These are phyloP conservation scores for Candida ascalaphidarum DNA, from an alignment of 805 yeast genomes.

Conservation along the genomic window DNA sequence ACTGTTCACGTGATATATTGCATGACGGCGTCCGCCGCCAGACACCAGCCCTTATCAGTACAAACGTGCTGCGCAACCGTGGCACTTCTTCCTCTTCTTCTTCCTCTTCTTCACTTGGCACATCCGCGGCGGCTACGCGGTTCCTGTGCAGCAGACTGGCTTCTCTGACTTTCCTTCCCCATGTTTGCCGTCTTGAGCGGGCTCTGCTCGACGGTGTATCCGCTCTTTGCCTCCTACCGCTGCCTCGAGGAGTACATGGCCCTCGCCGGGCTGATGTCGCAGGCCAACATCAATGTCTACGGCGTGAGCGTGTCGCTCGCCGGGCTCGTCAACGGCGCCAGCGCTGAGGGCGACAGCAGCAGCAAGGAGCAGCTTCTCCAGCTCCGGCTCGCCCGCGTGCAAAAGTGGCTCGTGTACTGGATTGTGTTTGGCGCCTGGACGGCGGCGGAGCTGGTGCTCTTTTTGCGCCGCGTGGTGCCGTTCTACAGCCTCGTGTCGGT, in stretches of 20 bases:
- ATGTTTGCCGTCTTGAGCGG: too few relatives aligned
- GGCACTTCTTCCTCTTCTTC: too few relatives aligned
- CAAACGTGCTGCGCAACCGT: too few relatives aligned
- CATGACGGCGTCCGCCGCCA: too few relatives aligned
- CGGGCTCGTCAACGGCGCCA: slow-evolving; percentile 22
- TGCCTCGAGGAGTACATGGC: slow-evolving; percentile 40
- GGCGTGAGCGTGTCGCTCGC: slow-evolving; percentile 32
- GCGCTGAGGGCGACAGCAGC: slow-evolving; percentile 6
- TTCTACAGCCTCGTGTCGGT: slow-evolving; percentile 42
- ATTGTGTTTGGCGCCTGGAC: slow-evolving; percentile 41
- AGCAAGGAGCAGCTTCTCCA: slow-evolving; percentile 11
- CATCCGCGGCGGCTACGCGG: too few relatives aligned
- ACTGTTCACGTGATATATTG: too few relatives aligned
- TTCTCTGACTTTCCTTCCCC: too few relatives aligned
- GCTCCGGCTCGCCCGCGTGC: slow-evolving; percentile 16
- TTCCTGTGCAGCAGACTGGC: too few relatives aligned
- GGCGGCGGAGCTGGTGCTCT: slow-evolving; percentile 31
- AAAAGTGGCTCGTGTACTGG: slow-evolving; percentile 53
- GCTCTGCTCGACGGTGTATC: slow-evolving; percentile 42
- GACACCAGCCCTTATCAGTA: too few relatives aligned
- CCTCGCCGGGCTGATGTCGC: slow-evolving; percentile 18
- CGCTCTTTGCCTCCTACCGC: slow-evolving; percentile 51
- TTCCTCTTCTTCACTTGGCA: too few relatives aligned
- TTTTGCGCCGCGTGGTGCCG: slow-evolving; percentile 45
- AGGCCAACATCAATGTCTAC: slow-evolving; percentile 23